Percentiles rank a stretch among this genome's conserved stretches.
phyloP scores from a whole-genome alignment of 768 basidiomycete genomes.

The Cystobasidium tubakii region DNA sequence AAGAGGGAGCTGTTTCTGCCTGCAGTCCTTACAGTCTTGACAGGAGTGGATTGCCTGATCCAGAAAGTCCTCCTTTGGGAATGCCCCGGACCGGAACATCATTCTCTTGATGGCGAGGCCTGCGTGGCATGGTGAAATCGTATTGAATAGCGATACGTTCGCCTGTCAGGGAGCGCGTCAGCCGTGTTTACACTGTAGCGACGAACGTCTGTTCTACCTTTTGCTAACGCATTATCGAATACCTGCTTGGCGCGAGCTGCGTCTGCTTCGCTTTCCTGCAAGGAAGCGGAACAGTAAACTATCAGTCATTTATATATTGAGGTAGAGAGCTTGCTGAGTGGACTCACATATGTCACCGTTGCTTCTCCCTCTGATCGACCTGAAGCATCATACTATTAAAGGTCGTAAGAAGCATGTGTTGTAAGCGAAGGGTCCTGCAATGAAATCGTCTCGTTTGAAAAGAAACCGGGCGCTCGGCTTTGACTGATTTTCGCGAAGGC shows the following conservation, averaged over 20 bases:
- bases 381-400: conserved; percentile 43
- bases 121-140: conserved; percentile 32
- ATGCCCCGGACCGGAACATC: background rate
- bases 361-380: conserved; percentile 45
- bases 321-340: background rate
- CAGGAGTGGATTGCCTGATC: background rate
- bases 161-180: conserved; percentile 20
- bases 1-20: background rate
- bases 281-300: no score
- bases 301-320: no score
- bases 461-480: background rate
- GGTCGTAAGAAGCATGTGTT: conserved; percentile 25
- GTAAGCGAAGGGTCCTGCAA: conserved; percentile 15
- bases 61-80: background rate
- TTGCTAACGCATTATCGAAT: conserved; percentile 45
- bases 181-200: no score
- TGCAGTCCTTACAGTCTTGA: background rate
- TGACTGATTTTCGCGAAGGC: background rate
- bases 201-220: conserved; percentile 38
- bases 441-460: background rate
- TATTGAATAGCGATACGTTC: conserved; percentile 43
- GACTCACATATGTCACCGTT: conserved; percentile 36
- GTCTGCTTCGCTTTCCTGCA: conserved; percentile 39
- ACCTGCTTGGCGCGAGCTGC: conserved; percentile 43
- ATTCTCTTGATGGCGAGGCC: background rate